phyloP scores from a whole-genome alignment of 2,329 filamentous ascomycete genomes.

The Graphilbum fragrans region DNA sequence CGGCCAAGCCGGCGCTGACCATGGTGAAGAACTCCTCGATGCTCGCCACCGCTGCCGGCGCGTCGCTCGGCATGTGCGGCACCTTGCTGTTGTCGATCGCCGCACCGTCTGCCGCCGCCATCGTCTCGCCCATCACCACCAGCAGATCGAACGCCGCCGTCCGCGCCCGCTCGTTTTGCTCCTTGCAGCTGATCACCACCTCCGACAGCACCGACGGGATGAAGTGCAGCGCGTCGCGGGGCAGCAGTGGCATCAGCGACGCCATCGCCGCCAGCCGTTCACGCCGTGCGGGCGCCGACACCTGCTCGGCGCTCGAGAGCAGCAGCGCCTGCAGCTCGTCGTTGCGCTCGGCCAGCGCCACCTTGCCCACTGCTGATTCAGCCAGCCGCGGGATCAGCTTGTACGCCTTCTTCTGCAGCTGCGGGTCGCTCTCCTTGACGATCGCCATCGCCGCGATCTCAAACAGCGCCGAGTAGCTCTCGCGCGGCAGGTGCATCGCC shows the following conservation, averaged over 20 bases:
- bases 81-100: conserved; percentile 78
- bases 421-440: conserved; percentile 69
- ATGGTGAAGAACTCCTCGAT: conserved; percentile 97
- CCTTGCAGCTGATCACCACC: conserved; percentile 92
- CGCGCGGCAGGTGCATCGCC: conserved; percentile 78
- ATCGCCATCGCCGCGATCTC: conserved; percentile 76
- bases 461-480: conserved; percentile 77
- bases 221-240: conserved; percentile 73
- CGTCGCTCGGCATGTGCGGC: conserved; percentile 72
- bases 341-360: conserved; percentile 65
- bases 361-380: conserved; percentile 63
- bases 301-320: conserved; percentile 68
- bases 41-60: conserved; percentile 63
- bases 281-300: conserved; percentile 71
- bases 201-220: conserved; percentile 86
- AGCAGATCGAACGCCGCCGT: conserved; percentile 83
- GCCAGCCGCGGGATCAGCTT: conserved; percentile 89
- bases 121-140: conserved; percentile 75
- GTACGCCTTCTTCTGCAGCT: conserved; percentile 98
- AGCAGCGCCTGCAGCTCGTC: conserved; percentile 73
- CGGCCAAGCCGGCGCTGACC: conserved; percentile 90
- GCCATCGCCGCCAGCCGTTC: conserved; percentile 77
- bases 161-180: conserved; percentile 90
- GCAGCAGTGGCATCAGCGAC: conserved; percentile 68
- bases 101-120: conserved; percentile 46